phyloP scores from a whole-genome alignment of 371 early-diverging fungal genomes.

The Actinomucor elegans region DNA sequence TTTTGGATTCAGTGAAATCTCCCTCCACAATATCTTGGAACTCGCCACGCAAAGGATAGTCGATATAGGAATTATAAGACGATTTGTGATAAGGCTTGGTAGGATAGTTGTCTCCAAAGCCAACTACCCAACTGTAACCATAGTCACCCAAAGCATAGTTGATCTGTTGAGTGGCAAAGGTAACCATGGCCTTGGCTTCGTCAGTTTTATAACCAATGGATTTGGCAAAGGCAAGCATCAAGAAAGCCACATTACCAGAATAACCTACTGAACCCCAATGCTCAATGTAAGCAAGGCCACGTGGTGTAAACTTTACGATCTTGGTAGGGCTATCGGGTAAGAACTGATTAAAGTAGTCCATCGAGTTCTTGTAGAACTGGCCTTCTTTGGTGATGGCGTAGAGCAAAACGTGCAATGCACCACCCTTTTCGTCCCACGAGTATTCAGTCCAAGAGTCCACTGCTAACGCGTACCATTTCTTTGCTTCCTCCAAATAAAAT shows the following conservation, averaged over 20 bases:
- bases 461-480: conserved; percentile 33
- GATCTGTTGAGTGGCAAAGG: conserved; percentile 55
- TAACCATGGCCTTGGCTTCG: conserved; percentile 37
- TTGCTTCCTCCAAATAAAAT: conserved; percentile 40
- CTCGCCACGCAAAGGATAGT: conserved; percentile 54
- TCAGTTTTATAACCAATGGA: conserved; percentile 31
- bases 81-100: conserved; percentile 56
- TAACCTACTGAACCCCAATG: conserved; percentile 61
- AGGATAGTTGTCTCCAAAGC: conserved; percentile 57
- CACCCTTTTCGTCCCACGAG: conserved; percentile 60
- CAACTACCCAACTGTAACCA: conserved; percentile 58
- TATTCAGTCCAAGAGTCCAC: conserved; percentile 48
- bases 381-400: conserved; percentile 47
- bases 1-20: conserved; percentile 47
- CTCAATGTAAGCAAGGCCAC: conserved; percentile 54
- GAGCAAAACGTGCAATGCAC: conserved; percentile 44
- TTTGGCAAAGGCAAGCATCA: conserved; percentile 55
- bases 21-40: conserved; percentile 43
- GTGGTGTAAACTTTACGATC: conserved; percentile 52
- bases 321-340: conserved; percentile 40
- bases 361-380: conserved; percentile 46
- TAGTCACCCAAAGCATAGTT: conserved; percentile 63
- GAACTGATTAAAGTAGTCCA: conserved; percentile 51
- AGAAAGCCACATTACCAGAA: conserved; percentile 51
- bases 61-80: conserved; percentile 57